phyloP scores from a whole-genome alignment of 1,139 yeast species.

The Maudiozyma humilis region DNA sequence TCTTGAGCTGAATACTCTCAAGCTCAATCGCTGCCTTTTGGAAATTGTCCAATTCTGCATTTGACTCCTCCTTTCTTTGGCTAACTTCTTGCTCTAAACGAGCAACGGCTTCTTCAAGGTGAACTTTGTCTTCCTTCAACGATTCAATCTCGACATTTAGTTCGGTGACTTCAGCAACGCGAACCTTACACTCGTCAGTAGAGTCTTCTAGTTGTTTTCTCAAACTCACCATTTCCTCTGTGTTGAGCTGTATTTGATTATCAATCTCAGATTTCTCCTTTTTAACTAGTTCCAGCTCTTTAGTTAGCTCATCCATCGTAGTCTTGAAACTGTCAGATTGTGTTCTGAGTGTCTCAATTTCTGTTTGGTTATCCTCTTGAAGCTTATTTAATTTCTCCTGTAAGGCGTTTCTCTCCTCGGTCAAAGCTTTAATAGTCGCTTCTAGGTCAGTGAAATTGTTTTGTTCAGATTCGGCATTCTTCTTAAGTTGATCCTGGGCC shows the following conservation, averaged over 20 bases:
- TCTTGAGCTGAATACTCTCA: constrained; percentile 22
- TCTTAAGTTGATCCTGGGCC: not conserved
- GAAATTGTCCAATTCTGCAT: constrained; percentile 19
- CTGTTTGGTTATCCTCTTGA: not conserved
- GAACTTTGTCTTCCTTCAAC: constrained; percentile 15
- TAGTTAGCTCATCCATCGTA: not conserved
- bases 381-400: constrained; percentile 4
- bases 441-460: constrained; percentile 6
- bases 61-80: constrained; percentile 17
- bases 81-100: constrained; percentile 15
- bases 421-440: constrained; percentile 7
- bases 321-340: not conserved
- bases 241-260: not conserved
- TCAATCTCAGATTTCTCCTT: not conserved
- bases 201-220: constrained; percentile 16
- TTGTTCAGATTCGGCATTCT: constrained; percentile 1
- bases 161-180: constrained; percentile 25
- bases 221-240: constrained; percentile 11
- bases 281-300: not conserved
- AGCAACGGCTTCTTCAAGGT: constrained; percentile 17
- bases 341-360: not conserved
- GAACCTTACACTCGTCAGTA: constrained; percentile 25
- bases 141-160: constrained; percentile 17
- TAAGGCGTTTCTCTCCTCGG: constrained; percentile 1
- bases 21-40: constrained; percentile 24